These are phyloP conservation scores for Xylariaceae sp. DNA, from an alignment of 2,329 filamentous ascomycete species.

Conservation along the genomic window DNA sequence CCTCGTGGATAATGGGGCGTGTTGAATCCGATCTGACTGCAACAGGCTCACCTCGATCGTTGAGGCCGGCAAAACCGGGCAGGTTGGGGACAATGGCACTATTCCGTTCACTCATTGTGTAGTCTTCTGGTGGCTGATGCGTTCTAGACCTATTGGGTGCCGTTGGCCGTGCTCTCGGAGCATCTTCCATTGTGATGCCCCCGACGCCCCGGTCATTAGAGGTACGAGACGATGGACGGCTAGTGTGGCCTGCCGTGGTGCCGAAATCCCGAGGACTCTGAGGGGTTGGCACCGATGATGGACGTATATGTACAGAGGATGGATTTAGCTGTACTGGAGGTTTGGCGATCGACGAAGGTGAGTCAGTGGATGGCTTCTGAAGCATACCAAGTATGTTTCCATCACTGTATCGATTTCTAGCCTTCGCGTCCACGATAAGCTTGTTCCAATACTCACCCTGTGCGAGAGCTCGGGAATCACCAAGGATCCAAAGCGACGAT, in stretches of 20 bases:
- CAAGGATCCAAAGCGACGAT: constrained; percentile 92
- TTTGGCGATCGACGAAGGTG: constrained; percentile 26
- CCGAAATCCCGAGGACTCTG: not conserved
- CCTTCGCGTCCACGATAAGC: constrained; percentile 75
- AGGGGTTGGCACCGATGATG: not conserved
- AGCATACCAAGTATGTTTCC: constrained; percentile 53
- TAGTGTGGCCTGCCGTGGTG: not conserved
- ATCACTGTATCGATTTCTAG: constrained; percentile 69
- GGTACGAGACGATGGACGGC: not conserved
- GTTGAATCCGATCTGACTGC: constrained; percentile 23
- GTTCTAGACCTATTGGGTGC: constrained; percentile 23
- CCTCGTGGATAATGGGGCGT: constrained; percentile 31
- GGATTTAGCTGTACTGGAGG: constrained; percentile 3
- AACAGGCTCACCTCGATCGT: constrained; percentile 30
- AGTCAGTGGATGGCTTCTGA: constrained; percentile 38
- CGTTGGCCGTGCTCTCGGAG: constrained; percentile 8
- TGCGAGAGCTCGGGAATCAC: constrained; percentile 78
- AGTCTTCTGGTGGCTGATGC: constrained; percentile 27
- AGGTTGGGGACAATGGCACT: constrained; percentile 8
- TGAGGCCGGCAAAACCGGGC: constrained; percentile 26
- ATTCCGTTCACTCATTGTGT: constrained; percentile 26
- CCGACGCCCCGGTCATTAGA: constrained; percentile 12
- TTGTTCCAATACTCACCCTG: constrained; percentile 89
- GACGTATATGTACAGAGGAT: not conserved
- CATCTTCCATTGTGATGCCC: constrained; percentile 31